Evolutionary conservation across 192 early-diverging fungal genomes (phyloP).

Genomic region (Obelidium mucronatum): DNA sequence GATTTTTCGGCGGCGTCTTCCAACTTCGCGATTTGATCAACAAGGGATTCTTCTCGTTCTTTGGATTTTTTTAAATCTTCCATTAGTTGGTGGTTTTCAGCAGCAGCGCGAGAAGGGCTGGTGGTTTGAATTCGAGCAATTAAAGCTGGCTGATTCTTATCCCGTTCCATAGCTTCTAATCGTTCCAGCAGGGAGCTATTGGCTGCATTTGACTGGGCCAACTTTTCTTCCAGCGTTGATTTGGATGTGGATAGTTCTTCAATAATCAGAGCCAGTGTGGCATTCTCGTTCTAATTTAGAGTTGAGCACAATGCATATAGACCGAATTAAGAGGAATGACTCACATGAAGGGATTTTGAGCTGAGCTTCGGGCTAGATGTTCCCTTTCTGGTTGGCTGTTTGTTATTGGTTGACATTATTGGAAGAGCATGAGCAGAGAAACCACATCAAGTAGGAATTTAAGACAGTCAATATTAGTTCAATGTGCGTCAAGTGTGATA

Average conservation of each 20-base stretch:
- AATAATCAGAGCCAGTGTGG: slow-evolving; percentile 6
- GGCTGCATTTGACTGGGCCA: background rate
- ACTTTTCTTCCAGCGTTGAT: slow-evolving; percentile 1
- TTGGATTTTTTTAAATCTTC: background rate
- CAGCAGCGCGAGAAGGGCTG: background rate
- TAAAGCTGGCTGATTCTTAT: background rate
- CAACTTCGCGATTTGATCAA: background rate
- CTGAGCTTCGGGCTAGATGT: slow-evolving; percentile 13
- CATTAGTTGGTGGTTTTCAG: background rate
- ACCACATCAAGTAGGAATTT: too few relatives aligned
- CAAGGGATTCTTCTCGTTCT: background rate
- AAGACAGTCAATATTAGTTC: background rate
- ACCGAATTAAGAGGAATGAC: background rate
- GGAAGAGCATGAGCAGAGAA: too few relatives aligned
- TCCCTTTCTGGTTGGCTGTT: background rate
- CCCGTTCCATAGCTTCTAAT: background rate
- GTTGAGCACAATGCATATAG: background rate
- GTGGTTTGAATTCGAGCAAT: background rate
- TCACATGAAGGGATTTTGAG: background rate
- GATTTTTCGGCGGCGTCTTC: background rate
- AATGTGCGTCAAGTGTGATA: background rate
- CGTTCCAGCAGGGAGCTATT: slow-evolving; percentile 21
- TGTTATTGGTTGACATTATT: too few relatives aligned
- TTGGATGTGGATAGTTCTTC: slow-evolving; percentile 1
- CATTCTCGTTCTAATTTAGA: slow-evolving; percentile 10